Conservation (phyloP, 1,139 yeast species). For the Sugiyamaella xylanicola region DNA sequence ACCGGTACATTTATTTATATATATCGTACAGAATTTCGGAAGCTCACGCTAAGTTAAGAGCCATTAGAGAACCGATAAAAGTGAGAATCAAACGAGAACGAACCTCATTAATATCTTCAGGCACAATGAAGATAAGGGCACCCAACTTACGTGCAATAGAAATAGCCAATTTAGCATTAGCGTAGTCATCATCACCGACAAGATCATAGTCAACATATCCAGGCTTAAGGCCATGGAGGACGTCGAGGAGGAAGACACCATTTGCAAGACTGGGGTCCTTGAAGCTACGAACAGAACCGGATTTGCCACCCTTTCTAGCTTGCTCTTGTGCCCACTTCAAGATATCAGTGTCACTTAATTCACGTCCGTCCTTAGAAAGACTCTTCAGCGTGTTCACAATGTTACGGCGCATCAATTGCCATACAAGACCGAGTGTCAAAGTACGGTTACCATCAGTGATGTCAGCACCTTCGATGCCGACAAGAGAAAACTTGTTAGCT, state of each 20-base stretch:
- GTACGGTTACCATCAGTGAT: constrained; percentile 92
- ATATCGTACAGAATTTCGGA: constrained; percentile 8
- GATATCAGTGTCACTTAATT: constrained; percentile 80
- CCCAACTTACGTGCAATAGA: constrained; percentile 98
- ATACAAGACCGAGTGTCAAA: constrained; percentile 89
- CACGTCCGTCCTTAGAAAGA: constrained; percentile 70
- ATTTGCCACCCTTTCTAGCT: constrained; percentile 71
- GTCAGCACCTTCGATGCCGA: constrained; percentile 98
- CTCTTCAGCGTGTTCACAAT: constrained; percentile 79
- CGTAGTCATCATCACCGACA: constrained; percentile 85
- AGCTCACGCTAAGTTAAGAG: constrained; percentile 41
- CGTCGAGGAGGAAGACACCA: constrained; percentile 84
- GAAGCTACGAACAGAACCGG: constrained; percentile 72
- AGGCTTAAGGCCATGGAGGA: constrained; percentile 90
- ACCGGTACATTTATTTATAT: constrained; percentile 9
- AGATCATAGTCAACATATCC: constrained; percentile 96
- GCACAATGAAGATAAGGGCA: constrained; percentile 96
- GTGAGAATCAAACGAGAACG: constrained; percentile 91
- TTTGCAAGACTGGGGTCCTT: constrained; percentile 74
- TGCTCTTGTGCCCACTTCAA: constrained; percentile 91
- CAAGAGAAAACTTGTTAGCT: constrained; percentile 86
- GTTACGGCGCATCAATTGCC: constrained; percentile 99
- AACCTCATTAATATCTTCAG: constrained; percentile 98
- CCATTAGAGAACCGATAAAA: constrained; percentile 93
- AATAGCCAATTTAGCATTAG: constrained; percentile 94